phyloP scores from a whole-genome alignment of 495 filamentous ascomycete genomes.

The Neurospora sublineolata region DNA sequence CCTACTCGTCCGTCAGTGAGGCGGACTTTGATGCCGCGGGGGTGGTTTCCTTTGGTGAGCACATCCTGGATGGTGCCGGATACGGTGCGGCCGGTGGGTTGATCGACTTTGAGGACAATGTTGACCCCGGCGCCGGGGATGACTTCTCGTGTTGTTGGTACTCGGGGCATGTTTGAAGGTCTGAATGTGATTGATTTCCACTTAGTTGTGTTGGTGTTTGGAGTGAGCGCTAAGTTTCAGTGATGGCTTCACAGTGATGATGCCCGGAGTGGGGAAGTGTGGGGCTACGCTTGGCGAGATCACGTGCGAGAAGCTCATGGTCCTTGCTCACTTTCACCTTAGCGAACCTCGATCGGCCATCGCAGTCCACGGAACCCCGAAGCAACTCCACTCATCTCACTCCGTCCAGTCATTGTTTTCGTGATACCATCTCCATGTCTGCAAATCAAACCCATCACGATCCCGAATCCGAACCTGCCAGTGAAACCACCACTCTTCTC shows the following conservation, averaged over 20 bases:
- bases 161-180: constrained; percentile 13
- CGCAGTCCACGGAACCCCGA: not conserved
- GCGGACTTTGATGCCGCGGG: constrained; percentile 67
- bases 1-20: constrained; percentile 56
- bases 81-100: constrained; percentile 56
- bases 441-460: not conserved
- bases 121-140: constrained; percentile 48
- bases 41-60: constrained; percentile 58
- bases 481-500: not conserved
- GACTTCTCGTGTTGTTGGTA: constrained; percentile 42
- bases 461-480: not conserved
- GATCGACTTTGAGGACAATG: constrained; percentile 61
- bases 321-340: not conserved
- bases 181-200: too few relatives aligned
- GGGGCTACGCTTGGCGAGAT: not conserved
- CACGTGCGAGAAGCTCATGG: not conserved
- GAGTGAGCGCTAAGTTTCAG: not conserved
- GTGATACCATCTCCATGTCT: not conserved
- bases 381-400: not conserved
- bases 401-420: not conserved
- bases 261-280: not conserved
- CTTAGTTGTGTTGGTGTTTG: not conserved
- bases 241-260: not conserved
- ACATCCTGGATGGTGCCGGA: constrained; percentile 48
- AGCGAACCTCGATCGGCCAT: not conserved